Evolutionary conservation across 352 stramenopile genomes (phyloP), one percentile per base, ranked within the genome.

Genomic region (Globisporangium camurandrum): DNA sequence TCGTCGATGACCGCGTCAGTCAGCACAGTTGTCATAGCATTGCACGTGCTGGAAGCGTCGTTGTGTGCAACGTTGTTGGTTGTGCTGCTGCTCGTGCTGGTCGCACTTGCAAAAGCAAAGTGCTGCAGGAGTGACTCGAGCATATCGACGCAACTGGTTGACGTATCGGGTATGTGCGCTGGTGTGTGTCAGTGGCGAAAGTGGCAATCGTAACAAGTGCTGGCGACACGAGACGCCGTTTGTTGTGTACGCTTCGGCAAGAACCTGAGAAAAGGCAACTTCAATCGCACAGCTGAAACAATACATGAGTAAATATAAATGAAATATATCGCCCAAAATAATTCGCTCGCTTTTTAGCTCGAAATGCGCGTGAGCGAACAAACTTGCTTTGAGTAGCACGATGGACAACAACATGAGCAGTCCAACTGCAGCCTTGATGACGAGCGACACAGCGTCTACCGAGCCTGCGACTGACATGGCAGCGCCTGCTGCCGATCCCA

Each of bases 51-150:
- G 16, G 28, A 12, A 6, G 20, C 37, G 7, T 43, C 9, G n/a
- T 24, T 31, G 38, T 30, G 11, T 0, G 17, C 39, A 10, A 14
- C 30, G 22, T 42, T 55, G 30, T 2, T 42, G 3, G 34, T 12
- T 9, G 7, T 34, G 3, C 6, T 22, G 4, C 17, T 7, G 7
- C 7, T 56, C 31, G 8, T 40, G 27, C 3, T 3, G 6, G 14
- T 49, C 10, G 30, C 26, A 26, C 9, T 49, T 10, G 11, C 8
- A n/a, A 44, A 49, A 9, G 43, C 30, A 34, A 56, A 56, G 34
- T 31, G 40, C 24, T 43, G 49, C 3, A 56, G 40, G 20, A 56
- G 31, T 5, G 41, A 45, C 43, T 56, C 49, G 17, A 56, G 49
- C 49, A 56, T 50, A 2, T 2, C 16, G 41, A 11, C n/a, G n/a